Evolutionary conservation across 148 eudicot genomes (phyloP), one percentile per base, ranked within the genome.

Genomic region (Vaccinium corymbosum): DNA sequence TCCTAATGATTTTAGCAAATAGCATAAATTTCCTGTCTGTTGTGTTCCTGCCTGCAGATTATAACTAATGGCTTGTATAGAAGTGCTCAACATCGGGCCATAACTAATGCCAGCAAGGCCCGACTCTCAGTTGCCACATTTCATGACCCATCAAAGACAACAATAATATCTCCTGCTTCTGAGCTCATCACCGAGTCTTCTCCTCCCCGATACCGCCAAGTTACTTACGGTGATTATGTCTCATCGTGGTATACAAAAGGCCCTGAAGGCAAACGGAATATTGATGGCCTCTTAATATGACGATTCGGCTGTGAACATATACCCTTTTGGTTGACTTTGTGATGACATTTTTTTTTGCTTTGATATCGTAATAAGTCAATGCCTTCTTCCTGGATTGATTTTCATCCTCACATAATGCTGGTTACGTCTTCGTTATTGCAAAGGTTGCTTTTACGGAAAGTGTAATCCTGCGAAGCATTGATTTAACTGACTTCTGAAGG

Each of bases 181-280:
- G 87, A 90, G 83, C 92, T 93, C 79, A 85, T 87, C 19, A 81
- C 52, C n/a, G 81, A 84, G 55, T 79, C 86, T 76, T 86, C 85
- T 9, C 90, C 88, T 55, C 93, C 88, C 20, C 84, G 62, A 56
- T 97, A 90, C 66, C 88, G 85, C n/a, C 88, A 87, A 51, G 93
- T 94, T 55, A 85, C 89, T 19, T 97, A 97, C 57, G 99, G 98
- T n/a, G 98, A 97, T 84, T 92, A 93, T 87, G 97, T 97, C 48
- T 87, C 89, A 14, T 95, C 98, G 29, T 97, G 99, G 98, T 97
- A 97, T 89, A 90, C 98, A 0, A 94, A 94, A 68, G 99, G 99
- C 32, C 99, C 99, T 0, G 97, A 95, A 84, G 99, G 98, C 78
- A 97, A 90, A 84, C 90, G 98, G 17, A 95, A 97, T 81, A 86